phyloP scores from a whole-genome alignment of 2,329 filamentous ascomycete species.

The Penicillium capsulatum region DNA sequence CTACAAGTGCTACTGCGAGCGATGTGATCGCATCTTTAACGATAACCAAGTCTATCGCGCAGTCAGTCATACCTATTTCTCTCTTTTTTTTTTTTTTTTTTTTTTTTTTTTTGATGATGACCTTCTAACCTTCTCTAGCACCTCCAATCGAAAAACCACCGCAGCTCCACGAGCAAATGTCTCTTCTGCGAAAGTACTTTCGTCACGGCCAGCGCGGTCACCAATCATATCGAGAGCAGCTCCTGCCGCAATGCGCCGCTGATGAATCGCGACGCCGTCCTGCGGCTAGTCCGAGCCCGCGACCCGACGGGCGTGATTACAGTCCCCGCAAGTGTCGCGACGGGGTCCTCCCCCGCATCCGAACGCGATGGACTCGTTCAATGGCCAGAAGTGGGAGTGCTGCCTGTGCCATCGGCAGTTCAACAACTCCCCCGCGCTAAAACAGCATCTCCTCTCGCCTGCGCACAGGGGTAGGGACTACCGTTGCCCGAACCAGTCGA shows the following conservation, averaged over 20 bases:
- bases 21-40: too few species aligned
- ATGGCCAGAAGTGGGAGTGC: conserved; percentile 49
- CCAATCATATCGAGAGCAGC: conserved; percentile 56
- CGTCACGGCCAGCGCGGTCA: conserved; percentile 52
- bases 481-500: conserved; percentile 38
- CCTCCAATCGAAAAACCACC: conserved; percentile 51
- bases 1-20: too few species aligned
- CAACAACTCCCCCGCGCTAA: conserved; percentile 33
- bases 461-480: conserved; percentile 49
- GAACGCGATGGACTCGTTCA: too few species aligned
- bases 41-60: not conserved
- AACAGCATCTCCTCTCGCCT: conserved; percentile 54
- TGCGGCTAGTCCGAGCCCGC: conserved; percentile 42
- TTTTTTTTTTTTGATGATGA: too few species aligned
- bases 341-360: too few species aligned
- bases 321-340: too few species aligned
- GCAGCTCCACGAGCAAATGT: conserved; percentile 45
- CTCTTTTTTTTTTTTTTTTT: too few species aligned
- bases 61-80: too few species aligned
- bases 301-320: conserved; percentile 51
- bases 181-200: conserved; percentile 52
- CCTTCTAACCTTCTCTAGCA: conserved; percentile 47
- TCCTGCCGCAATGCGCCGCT: conserved; percentile 46
- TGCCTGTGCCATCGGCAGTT: conserved; percentile 53
- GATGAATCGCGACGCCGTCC: conserved; percentile 50